These are phyloP conservation scores for Aspergillus fumigatus DNA, from an alignment of 2,329 filamentous ascomycete genomes.

Conservation along the genomic window DNA sequence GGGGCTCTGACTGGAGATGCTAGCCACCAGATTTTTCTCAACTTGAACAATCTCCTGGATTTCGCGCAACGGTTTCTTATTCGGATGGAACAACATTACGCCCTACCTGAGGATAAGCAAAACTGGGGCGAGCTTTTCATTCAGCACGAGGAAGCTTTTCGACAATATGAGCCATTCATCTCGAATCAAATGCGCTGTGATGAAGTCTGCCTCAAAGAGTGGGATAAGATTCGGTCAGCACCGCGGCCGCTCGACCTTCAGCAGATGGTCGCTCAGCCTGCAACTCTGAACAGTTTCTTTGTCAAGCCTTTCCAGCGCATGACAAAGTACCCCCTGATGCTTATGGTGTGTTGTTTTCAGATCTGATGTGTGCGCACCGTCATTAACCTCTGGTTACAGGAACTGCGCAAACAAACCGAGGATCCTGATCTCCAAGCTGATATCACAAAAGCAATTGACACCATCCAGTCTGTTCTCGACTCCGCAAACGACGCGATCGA, in stretches of 20 bases:
- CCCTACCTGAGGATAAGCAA: constrained; percentile 68
- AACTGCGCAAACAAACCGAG: constrained; percentile 78
- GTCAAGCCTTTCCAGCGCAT: constrained; percentile 95
- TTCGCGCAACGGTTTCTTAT: constrained; percentile 95
- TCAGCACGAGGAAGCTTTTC: constrained; percentile 78
- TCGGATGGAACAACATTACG: constrained; percentile 91
- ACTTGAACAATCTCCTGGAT: constrained; percentile 90
- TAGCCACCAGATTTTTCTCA: constrained; percentile 92
- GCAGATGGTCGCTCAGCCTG: constrained; percentile 78
- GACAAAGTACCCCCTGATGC: constrained; percentile 86
- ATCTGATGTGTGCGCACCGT: background rate
- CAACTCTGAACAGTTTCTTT: constrained; percentile 84
- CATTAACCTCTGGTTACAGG: constrained; percentile 45
- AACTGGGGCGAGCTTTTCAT: constrained; percentile 95
- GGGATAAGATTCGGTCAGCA: constrained; percentile 76
- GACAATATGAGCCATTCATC: constrained; percentile 94
- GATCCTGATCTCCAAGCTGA: constrained; percentile 67
- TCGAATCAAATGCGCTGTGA: constrained; percentile 93
- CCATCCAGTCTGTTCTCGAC: constrained; percentile 74
- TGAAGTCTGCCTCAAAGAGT: constrained; percentile 74
- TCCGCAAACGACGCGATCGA: constrained; percentile 90
- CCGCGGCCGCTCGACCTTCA: constrained; percentile 59
- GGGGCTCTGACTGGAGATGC: constrained; percentile 84
- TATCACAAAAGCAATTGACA: constrained; percentile 70
- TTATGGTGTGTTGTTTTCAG: constrained; percentile 57